Percentiles rank a stretch among this genome's conserved stretches.
These are phyloP conservation scores for Phytophthora hybrid DNA, from an alignment of 352 stramenopile genomes.

Conservation along the genomic window DNA sequence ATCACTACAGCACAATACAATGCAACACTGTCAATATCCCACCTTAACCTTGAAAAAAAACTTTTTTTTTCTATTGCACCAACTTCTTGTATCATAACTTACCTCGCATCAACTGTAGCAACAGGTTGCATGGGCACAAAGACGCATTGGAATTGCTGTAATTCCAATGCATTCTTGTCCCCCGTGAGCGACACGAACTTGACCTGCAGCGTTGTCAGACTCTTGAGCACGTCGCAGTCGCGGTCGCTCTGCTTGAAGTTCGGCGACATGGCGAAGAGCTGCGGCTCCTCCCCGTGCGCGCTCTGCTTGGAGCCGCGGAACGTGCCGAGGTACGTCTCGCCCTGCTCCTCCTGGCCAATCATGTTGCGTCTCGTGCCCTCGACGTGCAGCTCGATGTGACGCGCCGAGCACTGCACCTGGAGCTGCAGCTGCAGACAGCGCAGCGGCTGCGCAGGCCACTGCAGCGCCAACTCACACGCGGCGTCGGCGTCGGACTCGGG, in stretches of 20 bases:
- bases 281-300: conserved; percentile 8
- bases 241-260: conserved; percentile 53
- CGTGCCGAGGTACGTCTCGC: conserved; percentile 79
- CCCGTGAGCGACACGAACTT: conserved; percentile 81
- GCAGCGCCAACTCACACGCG: conserved; percentile 58
- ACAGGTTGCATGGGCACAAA: conserved; percentile 45
- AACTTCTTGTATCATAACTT: not conserved
- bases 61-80: not conserved
- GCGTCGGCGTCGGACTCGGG: conserved; percentile 9
- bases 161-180: conserved; percentile 54
- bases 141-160: conserved; percentile 54
- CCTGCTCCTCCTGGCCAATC: conserved; percentile 64
- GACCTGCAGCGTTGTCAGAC: conserved; percentile 54
- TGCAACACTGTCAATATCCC: conserved; percentile 2
- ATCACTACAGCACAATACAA: conserved; percentile 16
- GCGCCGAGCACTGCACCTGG: conserved; percentile 64
- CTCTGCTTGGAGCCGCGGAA: conserved; percentile 57
- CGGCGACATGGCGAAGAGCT: conserved; percentile 58
- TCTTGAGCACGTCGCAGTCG: conserved; percentile 69
- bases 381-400: conserved; percentile 75
- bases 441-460: conserved; percentile 46
- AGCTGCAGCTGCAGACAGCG: conserved; percentile 61
- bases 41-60: not conserved
- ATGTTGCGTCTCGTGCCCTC: conserved; percentile 61
- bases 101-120: conserved; percentile 25